phyloP scores from a whole-genome alignment of 148 eudicot species.

The Cornus suecica region DNA sequence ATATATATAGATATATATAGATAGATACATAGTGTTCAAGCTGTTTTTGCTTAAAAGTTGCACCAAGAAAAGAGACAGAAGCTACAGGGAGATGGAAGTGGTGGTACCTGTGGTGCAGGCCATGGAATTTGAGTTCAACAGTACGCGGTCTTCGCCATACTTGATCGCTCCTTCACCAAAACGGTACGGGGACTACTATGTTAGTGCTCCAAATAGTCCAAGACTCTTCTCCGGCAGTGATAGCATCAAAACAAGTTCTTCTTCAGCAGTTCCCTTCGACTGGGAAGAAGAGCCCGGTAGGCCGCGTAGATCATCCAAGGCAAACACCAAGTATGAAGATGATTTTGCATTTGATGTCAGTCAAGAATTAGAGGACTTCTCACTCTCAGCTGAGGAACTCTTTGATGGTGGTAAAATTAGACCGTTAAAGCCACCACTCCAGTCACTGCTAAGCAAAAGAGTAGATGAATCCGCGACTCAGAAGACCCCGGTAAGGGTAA shows the following conservation, averaged over 20 bases:
- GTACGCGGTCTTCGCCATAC: slow-evolving; percentile 16
- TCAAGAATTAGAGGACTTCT: slow-evolving; percentile 15
- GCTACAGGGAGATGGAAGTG: slow-evolving; percentile 22
- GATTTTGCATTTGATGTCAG: slow-evolving; percentile 35
- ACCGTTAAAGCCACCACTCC: slow-evolving; percentile 22
- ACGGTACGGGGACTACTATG: slow-evolving; percentile 32
- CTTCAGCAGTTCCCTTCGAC: slow-evolving; percentile 21
- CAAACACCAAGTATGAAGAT: slow-evolving; percentile 1
- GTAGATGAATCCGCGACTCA: background rate
- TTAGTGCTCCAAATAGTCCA: slow-evolving; percentile 56
- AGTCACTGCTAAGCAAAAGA: background rate
- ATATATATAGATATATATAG: too few species aligned
- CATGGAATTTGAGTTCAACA: slow-evolving; percentile 34
- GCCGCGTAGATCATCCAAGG: slow-evolving; percentile 12
- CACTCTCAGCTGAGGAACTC: slow-evolving; percentile 39
- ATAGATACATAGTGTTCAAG: background rate
- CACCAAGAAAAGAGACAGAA: background rate
- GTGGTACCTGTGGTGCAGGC: slow-evolving; percentile 13
- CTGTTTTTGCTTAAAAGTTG: background rate
- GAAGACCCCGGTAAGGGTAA: background rate
- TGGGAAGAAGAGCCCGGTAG: slow-evolving; percentile 36
- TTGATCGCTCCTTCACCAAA: slow-evolving; percentile 42
- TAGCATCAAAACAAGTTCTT: background rate
- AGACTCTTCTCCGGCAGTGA: slow-evolving; percentile 10
- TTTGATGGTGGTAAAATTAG: slow-evolving; percentile 50